Conservation (phyloP, 495 filamentous ascomycete genomes). For the Neurospora sp. region DNA sequence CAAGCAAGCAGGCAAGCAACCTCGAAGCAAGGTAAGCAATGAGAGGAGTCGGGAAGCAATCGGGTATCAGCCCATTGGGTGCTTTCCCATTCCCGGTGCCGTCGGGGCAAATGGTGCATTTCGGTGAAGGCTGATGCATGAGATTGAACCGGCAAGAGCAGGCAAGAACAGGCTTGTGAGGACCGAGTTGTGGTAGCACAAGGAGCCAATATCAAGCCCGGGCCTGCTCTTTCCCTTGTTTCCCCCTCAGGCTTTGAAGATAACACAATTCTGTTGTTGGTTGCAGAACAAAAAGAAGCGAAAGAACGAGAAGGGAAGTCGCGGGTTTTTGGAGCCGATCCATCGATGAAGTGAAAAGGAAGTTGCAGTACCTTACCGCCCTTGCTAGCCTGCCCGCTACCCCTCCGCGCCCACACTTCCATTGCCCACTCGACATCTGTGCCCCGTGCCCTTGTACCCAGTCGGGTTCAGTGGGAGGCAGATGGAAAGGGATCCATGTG, state of each 20-base stretch:
- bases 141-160: not conserved
- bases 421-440: not conserved
- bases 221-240: not conserved
- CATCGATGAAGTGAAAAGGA: not conserved
- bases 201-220: not conserved
- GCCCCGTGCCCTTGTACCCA: not conserved
- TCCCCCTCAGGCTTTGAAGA: not conserved
- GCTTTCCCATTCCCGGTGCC: not conserved
- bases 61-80: not conserved
- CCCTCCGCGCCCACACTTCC: not conserved
- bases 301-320: not conserved
- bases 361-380: not conserved
- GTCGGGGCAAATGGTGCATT: not conserved
- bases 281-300: not conserved
- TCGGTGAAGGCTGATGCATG: not conserved
- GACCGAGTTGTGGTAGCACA: not conserved
- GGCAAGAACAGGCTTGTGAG: not conserved
- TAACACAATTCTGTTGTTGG: not conserved
- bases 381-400: not conserved
- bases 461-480: not conserved
- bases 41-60: not conserved
- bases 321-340: not conserved
- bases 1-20: not conserved
- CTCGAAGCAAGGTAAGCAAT: not conserved
- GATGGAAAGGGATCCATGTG: not conserved